Evolutionary conservation across 176 grass and related monocot species (phyloP), one percentile per base, ranked within the genome.

Genomic region (Luzula sylvatica): DNA sequence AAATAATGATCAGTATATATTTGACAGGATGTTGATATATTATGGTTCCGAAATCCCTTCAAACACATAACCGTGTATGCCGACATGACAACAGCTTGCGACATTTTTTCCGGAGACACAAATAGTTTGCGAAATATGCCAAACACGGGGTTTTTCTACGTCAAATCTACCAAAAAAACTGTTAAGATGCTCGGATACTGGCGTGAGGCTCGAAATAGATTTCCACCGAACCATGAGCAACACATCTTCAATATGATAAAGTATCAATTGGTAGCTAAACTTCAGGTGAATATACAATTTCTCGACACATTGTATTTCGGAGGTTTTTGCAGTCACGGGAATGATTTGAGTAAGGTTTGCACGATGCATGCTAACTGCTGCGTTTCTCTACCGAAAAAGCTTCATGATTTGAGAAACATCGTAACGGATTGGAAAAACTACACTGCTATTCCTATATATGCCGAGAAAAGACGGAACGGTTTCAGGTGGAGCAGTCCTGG

Each of bases 301-400:
- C 54, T 81, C 2, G 68, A 82, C 56, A 70, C 65, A 3, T 41
- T 41, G 8, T 62, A 26, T 43, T 77, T 79, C 20, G 42, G 40
- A 6, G 53, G 78, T 11, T 77, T 87, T 52, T 87, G 78, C 41
- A 51, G 55, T 30, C 48, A 56, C 8, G 20, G 32, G 3, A 57
- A 46, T 25, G 73, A 82, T 55, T 53, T 87, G 21, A 48, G 8
- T 30, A 27, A 13, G 20, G 66, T 71, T 1, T 72, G 61, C 60
- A 80, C 76, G 2, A 72, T 80, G 66, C 82, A 86, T 52, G 76
- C 76, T 2, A 80, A 75, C 66, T 80, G 76, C 40, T 80, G 76
- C 25, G 26, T 80, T n/a, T 54, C 61, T 14, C 67, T 87, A 8
- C 15, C 7, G 0, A 69, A 72, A 29, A 87, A 81, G 56, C 63